Conservation (phyloP, 2,329 filamentous ascomycete genomes). For the Colletotrichum sp. region DNA sequence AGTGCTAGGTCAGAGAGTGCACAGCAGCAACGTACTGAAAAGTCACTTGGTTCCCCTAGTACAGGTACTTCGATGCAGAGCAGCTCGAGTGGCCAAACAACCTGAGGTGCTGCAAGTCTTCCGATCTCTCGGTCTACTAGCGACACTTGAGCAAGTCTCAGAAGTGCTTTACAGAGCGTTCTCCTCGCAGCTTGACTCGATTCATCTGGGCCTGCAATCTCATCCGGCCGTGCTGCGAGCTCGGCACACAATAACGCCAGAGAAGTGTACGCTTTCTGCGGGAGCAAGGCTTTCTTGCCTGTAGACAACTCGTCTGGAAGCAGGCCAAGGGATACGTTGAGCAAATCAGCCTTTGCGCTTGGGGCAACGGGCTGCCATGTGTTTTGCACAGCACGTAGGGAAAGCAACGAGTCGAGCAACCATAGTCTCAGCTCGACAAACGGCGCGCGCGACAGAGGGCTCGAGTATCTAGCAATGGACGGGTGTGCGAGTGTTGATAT, state of each 20-base stretch:
- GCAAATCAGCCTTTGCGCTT: neutral
- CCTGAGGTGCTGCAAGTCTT: constrained; percentile 46
- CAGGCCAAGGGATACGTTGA: neutral
- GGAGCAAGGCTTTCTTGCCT: constrained; percentile 20
- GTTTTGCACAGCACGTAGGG: constrained; percentile 44
- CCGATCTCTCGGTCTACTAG: constrained; percentile 34
- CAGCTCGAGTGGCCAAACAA: constrained; percentile 46
- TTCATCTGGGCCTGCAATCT: constrained; percentile 31
- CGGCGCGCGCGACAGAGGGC: constrained; percentile 34
- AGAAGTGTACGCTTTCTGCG: constrained; percentile 41
- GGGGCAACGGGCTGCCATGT: constrained; percentile 35
- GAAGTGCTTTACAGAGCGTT: constrained; percentile 41
- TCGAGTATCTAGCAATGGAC: constrained; percentile 36
- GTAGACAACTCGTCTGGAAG: neutral
- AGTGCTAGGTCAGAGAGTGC: neutral
- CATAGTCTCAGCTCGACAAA: constrained; percentile 49
- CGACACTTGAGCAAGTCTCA: constrained; percentile 41
- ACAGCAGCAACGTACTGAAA: constrained; percentile 40
- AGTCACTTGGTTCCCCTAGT: constrained; percentile 40
- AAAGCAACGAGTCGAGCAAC: constrained; percentile 54
- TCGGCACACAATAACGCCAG: constrained; percentile 49
- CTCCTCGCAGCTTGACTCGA: constrained; percentile 32
- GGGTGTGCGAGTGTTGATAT: constrained; percentile 48
- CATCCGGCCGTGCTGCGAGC: constrained; percentile 35
- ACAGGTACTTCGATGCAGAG: constrained; percentile 34